Evolutionary conservation across 2,329 filamentous ascomycete species (phyloP), one percentile per base, ranked within the genome.

Genomic region (Nothophaeocryptopus gaeumannii): DNA sequence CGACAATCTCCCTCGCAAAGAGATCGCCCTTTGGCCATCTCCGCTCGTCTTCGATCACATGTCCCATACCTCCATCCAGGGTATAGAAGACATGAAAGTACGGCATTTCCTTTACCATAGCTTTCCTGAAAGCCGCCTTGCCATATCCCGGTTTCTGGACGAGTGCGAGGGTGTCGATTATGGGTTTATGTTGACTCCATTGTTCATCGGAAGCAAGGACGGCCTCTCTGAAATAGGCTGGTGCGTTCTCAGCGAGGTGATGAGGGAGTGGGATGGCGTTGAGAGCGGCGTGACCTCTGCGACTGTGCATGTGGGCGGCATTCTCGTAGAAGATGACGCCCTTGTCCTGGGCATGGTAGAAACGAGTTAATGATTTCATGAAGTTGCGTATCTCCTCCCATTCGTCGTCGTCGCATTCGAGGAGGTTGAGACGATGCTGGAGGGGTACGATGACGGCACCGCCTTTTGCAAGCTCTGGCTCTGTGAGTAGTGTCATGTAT

Each of bases 371-470:
- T 51, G 83, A 87, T 74, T 99, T 99, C 92, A 97, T 97, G 67
- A 99, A 99, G 69, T 99, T 99, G 57, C 93, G 87, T 5, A 99
- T 85, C 71, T 99, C 93, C 67, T 99, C 93, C 95, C 95, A 99
- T 68, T 99, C 93, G 66, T 99, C 93, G 65, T 99, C 92, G 69
- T 97, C 92, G 69, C 93, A 99, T 70, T 96, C 92, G n/a, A 99
- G 76, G 0, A 99, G 81, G 67, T 97, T 99, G 16, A 78, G 83
- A 45, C 85, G 85, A 67, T 99, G 93, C 60, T 90, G 82, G 15
- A 93, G 83, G 5, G 93, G 93, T 2, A 91, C 89, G 54, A 99
- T 93, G 50, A 93, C 85, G 5, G 91, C 88, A 41, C 90, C 86
- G 39, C 89, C 89, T 42, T 88, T 79, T 58, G 82, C 87, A 37